Evolutionary conservation across 2,329 filamentous ascomycete species (phyloP).

Genomic region (Aspergillus udagawae): DNA sequence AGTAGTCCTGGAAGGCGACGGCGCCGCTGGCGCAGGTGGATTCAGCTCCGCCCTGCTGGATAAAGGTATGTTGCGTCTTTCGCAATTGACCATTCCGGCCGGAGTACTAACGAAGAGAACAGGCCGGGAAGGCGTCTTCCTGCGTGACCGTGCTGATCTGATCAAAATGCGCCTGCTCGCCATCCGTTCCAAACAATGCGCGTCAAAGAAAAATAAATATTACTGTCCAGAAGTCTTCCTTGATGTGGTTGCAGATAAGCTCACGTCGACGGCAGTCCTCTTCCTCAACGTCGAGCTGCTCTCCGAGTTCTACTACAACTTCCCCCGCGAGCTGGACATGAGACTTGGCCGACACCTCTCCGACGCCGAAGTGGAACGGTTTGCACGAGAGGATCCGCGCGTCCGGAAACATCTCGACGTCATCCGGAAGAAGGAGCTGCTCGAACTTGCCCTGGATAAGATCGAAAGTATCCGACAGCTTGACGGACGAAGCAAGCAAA

Average conservation of each 20-base stretch:
- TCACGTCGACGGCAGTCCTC: constrained; percentile 89
- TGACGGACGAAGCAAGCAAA: constrained; percentile 67
- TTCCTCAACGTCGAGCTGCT: constrained; percentile 97
- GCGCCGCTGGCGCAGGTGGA: constrained; percentile 79
- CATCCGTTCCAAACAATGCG: constrained; percentile 86
- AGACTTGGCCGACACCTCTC: constrained; percentile 77
- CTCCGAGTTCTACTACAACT: constrained; percentile 97
- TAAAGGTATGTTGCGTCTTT: constrained; percentile 58
- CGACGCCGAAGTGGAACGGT: constrained; percentile 77
- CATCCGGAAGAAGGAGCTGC: constrained; percentile 83
- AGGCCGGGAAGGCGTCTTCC: constrained; percentile 91
- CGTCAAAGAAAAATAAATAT: constrained; percentile 82
- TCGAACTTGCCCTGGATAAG: constrained; percentile 91
- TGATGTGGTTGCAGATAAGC: constrained; percentile 92
- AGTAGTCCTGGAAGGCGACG: constrained; percentile 77
- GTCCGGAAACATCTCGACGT: constrained; percentile 86
- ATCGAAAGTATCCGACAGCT: constrained; percentile 87
- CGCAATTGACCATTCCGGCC: not conserved
- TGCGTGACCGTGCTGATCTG: constrained; percentile 84
- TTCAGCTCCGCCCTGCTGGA: constrained; percentile 84
- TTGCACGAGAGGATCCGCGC: constrained; percentile 90
- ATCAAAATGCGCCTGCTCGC: constrained; percentile 86
- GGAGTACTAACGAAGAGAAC: constrained; percentile 7
- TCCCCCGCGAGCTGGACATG: constrained; percentile 85
- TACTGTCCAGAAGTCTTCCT: constrained; percentile 96